Base-by-base conservation (phyloP, 495 filamentous ascomycete genomes). In the Penicillium cosmopolitanum region DNA sequence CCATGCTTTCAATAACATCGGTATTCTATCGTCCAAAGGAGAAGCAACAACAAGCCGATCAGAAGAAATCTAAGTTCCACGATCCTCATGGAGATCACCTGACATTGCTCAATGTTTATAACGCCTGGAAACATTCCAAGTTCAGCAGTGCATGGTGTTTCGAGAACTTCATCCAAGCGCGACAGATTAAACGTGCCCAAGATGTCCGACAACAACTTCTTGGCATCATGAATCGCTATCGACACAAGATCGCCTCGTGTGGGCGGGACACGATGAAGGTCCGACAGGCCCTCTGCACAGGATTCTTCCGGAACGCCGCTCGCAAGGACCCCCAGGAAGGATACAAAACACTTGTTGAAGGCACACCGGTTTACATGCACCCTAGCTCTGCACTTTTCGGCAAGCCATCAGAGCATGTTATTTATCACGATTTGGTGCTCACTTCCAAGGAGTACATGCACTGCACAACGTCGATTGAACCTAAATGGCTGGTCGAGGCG, bases 401-500 rank as follows among this genome's bases (percentile, higher is more conserved):
- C 9, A 98, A 98, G 73, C 89, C 92, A 50, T 87, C 93, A 6
- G 95, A 98, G 74, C 94, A 95, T 78, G 95, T 98, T 15, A 90
- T 98, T 28, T 98, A 96, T 68, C 87, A 97, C 61, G 86, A 82
- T 0, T 75, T 98, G 38, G 90, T 98, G 0, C 82, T 97, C 61
- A 98, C 95, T 9, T 93, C 89, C 23, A 93, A 96, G 76, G 95
- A 98, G 76, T 98, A 97, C 74, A 98, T 98, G 95, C 92, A 97
- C 58, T 89, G 82, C 67, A 94, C 90, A 8, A 96, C 92, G 0
- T 82, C 82, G 4, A 97, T 98, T 63, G 95, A 98, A 70, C 94
- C 95, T 1, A 97, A 97, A 64, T 85, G 86, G 86, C 80, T 89
- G 34, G 93, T 97, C 10, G 92, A 96, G 58, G 94, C 93, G 10